Base-by-base conservation (phyloP, 2,329 filamentous ascomycete species). In the Pestalotiopsis sp. region DNA sequence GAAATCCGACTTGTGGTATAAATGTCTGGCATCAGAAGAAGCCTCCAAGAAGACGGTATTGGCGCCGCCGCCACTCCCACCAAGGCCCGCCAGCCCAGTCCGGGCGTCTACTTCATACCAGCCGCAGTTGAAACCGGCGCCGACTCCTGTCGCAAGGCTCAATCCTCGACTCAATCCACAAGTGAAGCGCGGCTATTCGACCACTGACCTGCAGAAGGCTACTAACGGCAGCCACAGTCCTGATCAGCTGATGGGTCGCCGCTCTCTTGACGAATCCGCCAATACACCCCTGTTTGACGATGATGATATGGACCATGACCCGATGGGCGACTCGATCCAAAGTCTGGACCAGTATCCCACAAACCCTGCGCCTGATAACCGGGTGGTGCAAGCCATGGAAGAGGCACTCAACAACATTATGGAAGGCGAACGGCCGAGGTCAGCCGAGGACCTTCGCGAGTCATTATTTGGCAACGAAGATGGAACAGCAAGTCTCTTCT, bases 1-100 rank as follows among this genome's bases (percentile, higher is more conserved):
- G 77, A 93, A 91, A 73, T 97, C 96, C 0, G 96, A 98, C 76
- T 81, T 99, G 0, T 99, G 94, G 78, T 98, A 96, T 84, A 99
- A 99, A 79, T 98, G 95, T 77, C 85, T 99, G 1, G 94, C 95
- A 7, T 93, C 95, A 13, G 93, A 97, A 75, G 94, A 97, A 80
- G 86, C 88, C 57, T 85, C 87, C 1, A 84, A 79, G 66, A 84
- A 77, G 58, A 73, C 68, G 39, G 69, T 60, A 41, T 58, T 68
- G 27, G 75, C 57, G 36, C 75, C 66, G 58, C 68, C 64, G 45
- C 71, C 12, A 31, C 72, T 69, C 45, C 72, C 74, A 39, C 76
- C 74, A 9, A 74, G 76, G 62, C 74, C 75, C 9, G 71, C 72
- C 36, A 71, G 31, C 52, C 75, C 73, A 39, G 73, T 71, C 62